Base-by-base conservation (phyloP, 495 filamentous ascomycete species). In the Penicillium lagena region DNA sequence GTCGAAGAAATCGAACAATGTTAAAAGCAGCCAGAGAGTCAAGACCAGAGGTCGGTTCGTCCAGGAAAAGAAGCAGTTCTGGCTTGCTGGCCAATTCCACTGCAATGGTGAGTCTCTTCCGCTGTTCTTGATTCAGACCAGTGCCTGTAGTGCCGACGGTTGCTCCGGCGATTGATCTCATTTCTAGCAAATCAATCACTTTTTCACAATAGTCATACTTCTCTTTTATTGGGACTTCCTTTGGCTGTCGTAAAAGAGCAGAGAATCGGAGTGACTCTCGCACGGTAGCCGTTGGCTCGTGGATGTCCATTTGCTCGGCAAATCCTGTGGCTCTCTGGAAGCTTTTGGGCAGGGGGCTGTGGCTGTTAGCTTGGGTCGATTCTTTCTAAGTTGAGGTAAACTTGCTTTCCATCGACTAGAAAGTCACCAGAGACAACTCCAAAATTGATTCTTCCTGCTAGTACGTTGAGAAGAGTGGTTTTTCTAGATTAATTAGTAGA, bases 51-150 rank as follows among this genome's bases (percentile, higher is more conserved):
- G 90, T 96, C 0, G 90, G 90, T 54, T 96, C 90, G 52, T 96
- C 90, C 11, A 95, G 65, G 67, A 96, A 96, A 7, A 96, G 73
- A 0, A 95, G 73, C 2, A 96, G 76, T 47, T 90, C 76, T 0
- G 90, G 90, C 55, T 90, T 90, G 8, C 87, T 85, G 4, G 87
- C 89, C 10, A 94, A 72, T 57, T 95, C 89, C 28, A 95, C 87
- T 14, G 86, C 90, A 43, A 96, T 95, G 1, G 89, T 95, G 4
- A 95, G 85, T 29, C 87, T 81, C 65, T 96, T 95, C 3, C 90
- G 71, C 59, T 95, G 84, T 55, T 95, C 90, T 12, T 93, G 86
- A 5, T 86, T 87, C 15, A 96, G 73, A 12, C 90, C 90, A 10
- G 72, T 73, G 43, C 84, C 83, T 0, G 81, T 80, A 2, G 77